Base-by-base conservation (phyloP, 345 rosid genomes). In the Dovyalis caffra region DNA sequence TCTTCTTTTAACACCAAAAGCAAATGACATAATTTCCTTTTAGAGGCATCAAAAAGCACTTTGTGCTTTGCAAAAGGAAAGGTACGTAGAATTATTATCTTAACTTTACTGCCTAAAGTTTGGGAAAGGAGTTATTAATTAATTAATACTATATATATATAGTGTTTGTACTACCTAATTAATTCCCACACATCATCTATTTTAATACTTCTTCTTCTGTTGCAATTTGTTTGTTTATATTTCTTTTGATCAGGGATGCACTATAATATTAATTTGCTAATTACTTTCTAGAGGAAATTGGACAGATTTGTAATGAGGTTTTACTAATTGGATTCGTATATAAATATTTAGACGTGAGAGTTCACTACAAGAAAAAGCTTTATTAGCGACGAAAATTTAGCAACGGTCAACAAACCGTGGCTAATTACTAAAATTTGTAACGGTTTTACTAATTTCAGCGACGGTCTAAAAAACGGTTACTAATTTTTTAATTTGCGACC, bases 61-160 rank as follows among this genome's bases (percentile, higher is more conserved):
- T 82, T 67, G 68, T 74, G 81, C 72, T 71, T 78, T 61, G 81
- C 34, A 58, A 81, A 77, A 74, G 79, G 66, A 56, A 71, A 35
- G 45, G 37, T n/a, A n/a, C n/a, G n/a, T 28, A 23, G 28, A 28
- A 47, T 60, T 38, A 34, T 66, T 51, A 76, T 64, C 45, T 51
- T 56, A 21, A 33, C 74, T 63, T 34, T 58, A 33, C 74, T 5
- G 25, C 76, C 74, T 74, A 40, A 77, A 70, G 74, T 66, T 66
- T 57, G 66, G 78, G 51, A 61, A 64, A 25, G 73, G 47, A 64
- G 78, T 33, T 47, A 20, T 10, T 28, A 25, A 5, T 35, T 51
- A 1, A 20, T 33, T 68, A 43, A 29, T 29, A 10, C 1, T 16
- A 14, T 8, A 28, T 14, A n/a, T n/a, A n/a, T n/a, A n/a, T n/a